A percentile compares a stretch with the other conserved stretches of the same genome.
phyloP scores from a whole-genome alignment of 2,329 filamentous ascomycete species.

The Colletotrichum sansevieriae region DNA sequence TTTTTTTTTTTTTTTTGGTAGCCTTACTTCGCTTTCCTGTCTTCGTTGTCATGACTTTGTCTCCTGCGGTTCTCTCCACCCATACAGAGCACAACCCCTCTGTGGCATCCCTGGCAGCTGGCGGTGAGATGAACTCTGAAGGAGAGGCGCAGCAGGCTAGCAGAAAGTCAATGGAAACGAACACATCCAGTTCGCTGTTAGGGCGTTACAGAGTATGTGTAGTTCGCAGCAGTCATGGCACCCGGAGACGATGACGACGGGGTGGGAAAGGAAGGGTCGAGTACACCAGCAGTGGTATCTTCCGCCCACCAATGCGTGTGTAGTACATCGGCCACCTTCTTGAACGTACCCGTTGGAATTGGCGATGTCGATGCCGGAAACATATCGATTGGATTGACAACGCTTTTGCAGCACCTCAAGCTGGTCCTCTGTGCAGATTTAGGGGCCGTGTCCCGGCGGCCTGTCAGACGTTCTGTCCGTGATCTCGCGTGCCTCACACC shows the following conservation, averaged over 20 bases:
- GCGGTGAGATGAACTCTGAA: slow-evolving; percentile 38
- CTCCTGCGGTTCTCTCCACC: background rate
- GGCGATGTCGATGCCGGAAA: background rate
- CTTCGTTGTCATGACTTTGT: slow-evolving; percentile 1
- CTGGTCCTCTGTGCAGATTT: slow-evolving; percentile 16
- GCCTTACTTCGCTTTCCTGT: slow-evolving; percentile 2
- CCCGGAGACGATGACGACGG: slow-evolving; percentile 23
- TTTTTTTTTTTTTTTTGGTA: too few species aligned
- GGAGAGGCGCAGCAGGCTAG: slow-evolving; percentile 30
- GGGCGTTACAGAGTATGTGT: slow-evolving; percentile 37
- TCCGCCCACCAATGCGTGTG: background rate
- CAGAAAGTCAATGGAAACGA: slow-evolving; percentile 35
- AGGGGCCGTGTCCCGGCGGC: slow-evolving; percentile 27
- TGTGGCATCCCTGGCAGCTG: slow-evolving; percentile 22
- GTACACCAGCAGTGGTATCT: background rate
- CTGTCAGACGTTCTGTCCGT: slow-evolving; percentile 29
- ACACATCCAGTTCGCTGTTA: slow-evolving; percentile 38
- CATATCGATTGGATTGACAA: background rate
- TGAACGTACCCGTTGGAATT: background rate
- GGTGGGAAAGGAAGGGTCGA: slow-evolving; percentile 1
- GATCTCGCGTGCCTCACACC: background rate
- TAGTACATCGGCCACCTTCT: background rate
- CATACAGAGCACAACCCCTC: background rate
- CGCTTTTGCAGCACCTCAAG: slow-evolving; percentile 7
- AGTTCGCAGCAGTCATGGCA: slow-evolving; percentile 34